Evolutionary conservation across 208 protist genomes (phyloP).

Genomic region (Leishmania gerbilli): DNA sequence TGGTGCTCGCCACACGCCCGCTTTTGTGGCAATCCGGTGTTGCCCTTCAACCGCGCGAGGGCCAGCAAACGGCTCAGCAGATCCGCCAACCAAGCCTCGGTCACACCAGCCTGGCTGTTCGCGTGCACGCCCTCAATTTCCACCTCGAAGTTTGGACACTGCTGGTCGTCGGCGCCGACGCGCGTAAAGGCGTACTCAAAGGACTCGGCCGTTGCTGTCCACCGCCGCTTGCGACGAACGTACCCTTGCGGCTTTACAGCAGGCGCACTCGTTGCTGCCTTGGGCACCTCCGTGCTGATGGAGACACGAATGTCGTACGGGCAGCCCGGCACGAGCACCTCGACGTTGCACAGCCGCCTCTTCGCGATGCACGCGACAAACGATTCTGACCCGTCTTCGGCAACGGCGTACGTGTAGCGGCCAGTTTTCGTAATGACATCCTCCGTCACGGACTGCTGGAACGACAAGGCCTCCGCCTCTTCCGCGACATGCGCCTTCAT

Average conservation of each 20-base stretch:
- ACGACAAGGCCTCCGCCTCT: not conserved
- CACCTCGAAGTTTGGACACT: constrained; percentile 50
- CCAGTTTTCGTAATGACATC: constrained; percentile 44
- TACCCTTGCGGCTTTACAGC: constrained; percentile 27
- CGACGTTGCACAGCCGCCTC: constrained; percentile 53
- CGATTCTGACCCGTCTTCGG: constrained; percentile 23
- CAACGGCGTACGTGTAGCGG: constrained; percentile 62
- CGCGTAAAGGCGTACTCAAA: constrained; percentile 74
- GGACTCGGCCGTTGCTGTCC: constrained; percentile 36
- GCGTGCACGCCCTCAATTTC: constrained; percentile 70
- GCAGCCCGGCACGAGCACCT: constrained; percentile 54
- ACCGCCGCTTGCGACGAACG: constrained; percentile 60
- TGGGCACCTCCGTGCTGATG: constrained; percentile 42
- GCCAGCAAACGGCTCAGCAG: constrained; percentile 42
- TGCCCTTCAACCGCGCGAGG: constrained; percentile 39
- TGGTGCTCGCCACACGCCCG: too few relatives aligned
- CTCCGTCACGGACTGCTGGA: constrained; percentile 34
- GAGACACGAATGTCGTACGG: constrained; percentile 77
- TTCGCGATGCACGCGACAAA: constrained; percentile 48
- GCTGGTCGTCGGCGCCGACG: constrained; percentile 27
- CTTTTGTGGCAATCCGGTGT: constrained; percentile 19
- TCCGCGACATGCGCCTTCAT: constrained; percentile 37
- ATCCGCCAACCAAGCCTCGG: constrained; percentile 44
- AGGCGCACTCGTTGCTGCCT: constrained; percentile 11
- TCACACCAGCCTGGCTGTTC: constrained; percentile 39